These are phyloP conservation scores for Ophiorrhiza pumila DNA, from an alignment of 257 asterid species.

Conservation along the genomic window DNA sequence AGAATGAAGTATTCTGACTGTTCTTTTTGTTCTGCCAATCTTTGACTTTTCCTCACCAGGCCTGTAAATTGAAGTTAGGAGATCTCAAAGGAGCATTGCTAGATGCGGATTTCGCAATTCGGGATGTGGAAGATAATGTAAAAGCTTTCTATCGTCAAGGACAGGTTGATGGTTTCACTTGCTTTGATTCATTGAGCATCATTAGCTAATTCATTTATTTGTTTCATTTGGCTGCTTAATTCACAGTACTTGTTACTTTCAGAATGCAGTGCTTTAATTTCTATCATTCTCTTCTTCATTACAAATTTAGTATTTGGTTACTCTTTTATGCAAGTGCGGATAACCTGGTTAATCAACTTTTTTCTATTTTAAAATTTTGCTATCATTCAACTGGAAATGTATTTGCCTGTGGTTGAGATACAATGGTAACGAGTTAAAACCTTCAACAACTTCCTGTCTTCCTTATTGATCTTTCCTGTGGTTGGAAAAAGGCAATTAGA, in stretches of 20 bases:
- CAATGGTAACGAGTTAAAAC: background rate
- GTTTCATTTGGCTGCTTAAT: constrained; percentile 1
- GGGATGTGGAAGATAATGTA: constrained; percentile 32
- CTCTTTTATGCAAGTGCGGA: background rate
- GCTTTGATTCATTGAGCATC: background rate
- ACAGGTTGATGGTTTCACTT: constrained; percentile 29
- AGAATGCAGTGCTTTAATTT: background rate
- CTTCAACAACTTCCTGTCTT: background rate
- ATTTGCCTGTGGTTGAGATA: background rate
- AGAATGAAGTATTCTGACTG: background rate
- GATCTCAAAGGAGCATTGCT: constrained; percentile 39
- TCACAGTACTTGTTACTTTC: background rate
- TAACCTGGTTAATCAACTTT: background rate
- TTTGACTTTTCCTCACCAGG: constrained; percentile 24
- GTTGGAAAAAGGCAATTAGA: background rate
- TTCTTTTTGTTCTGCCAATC: constrained; percentile 2
- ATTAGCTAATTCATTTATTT: constrained; percentile 1
- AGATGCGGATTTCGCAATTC: constrained; percentile 38
- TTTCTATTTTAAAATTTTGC: background rate
- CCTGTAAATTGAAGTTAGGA: constrained; percentile 38
- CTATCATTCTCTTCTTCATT: background rate
- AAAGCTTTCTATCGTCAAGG: constrained; percentile 45
- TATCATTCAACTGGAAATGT: background rate
- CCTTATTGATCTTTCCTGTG: background rate
- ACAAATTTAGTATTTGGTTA: background rate